Base-by-base conservation (phyloP, 805 yeast species). In the Metschnikowia amazonensis region DNA sequence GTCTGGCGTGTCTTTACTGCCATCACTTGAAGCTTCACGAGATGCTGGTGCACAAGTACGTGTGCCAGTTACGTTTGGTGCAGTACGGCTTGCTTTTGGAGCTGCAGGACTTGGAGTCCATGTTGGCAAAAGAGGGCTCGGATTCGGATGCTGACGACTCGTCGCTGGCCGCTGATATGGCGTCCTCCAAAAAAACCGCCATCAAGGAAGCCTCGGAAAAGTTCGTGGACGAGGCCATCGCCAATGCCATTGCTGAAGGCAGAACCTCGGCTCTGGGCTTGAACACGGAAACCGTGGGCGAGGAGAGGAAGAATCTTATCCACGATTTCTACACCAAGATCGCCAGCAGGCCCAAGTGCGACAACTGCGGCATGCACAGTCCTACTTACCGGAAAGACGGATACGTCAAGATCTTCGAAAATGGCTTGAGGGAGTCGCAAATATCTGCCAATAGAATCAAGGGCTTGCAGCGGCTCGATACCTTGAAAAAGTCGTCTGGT, bases 351-450 rank as follows among this genome's bases (percentile, higher is more conserved):
- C 83, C 89, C 45, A 86, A 83, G 66, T 94, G 99, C 78, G 96
- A 88, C 59, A 89, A 90, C 67, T 94, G 99, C 77, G 88, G 89
- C 36, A 87, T 90, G 96, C 87, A 75, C 65, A 89, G 97, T 36
- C 98, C 99, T 45, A 75, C 84, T 29, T 92, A 84, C 74, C 82
- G 99, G 70, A 92, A 90, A 60, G 99, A 94, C 63, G 99, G 99
- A 0, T 84, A 81, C 61, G 79, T 90, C 50, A 94, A 95, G 72
- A 81, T 94, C 52, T 94, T 94, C 60, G 98, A 94, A 69, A 82
- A 82, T 54, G 81, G 95, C 5, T 75, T 95, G 55, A 77, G 77
- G 41, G 96, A 88, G 42, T 88, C 88, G 63, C 97, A 92, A 64
- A 60, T 78, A 43, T 74, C 84, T 44, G 84, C 84, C 67, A 94